Conservation (phyloP, 371 early-diverging fungal genomes). For the Caulochytrium protostelioides region DNA sequence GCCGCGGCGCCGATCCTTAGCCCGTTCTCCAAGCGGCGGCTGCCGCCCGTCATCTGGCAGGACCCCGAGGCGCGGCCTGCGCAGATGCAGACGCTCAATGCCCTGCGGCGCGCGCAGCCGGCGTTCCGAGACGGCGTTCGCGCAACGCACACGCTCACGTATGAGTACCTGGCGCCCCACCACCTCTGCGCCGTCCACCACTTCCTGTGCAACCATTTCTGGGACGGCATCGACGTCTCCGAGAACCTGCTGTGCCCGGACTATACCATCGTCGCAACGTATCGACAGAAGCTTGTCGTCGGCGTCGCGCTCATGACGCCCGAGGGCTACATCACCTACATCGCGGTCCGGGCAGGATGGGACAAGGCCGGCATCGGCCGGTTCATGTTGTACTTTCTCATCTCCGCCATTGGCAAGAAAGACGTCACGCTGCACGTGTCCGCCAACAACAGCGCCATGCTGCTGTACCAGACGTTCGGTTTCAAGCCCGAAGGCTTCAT, state of each 20-base stretch:
- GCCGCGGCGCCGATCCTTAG: too few species aligned
- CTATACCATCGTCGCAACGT: slow-evolving; percentile 62
- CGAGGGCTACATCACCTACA: slow-evolving; percentile 73
- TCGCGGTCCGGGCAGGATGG: slow-evolving; percentile 74
- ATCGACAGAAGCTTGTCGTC: slow-evolving; percentile 44
- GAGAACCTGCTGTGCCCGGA: slow-evolving; percentile 70
- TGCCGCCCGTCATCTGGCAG: too few species aligned
- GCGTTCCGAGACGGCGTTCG: too few species aligned
- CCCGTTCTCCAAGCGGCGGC: too few species aligned
- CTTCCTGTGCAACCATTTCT: too few species aligned
- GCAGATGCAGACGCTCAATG: too few species aligned
- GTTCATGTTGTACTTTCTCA: slow-evolving; percentile 66
- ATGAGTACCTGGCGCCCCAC: too few species aligned
- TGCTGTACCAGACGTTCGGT: slow-evolving; percentile 80
- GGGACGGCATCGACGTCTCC: too few species aligned
- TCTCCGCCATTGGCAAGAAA: slow-evolving; percentile 38
- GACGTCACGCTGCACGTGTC: slow-evolving; percentile 85
- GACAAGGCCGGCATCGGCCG: slow-evolving; percentile 54
- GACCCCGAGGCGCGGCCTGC: too few species aligned
- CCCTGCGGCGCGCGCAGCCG: too few species aligned
- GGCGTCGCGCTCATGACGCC: slow-evolving; percentile 89
- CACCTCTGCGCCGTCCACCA: too few species aligned
- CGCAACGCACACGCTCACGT: too few species aligned
- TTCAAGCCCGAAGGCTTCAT: slow-evolving; percentile 85
- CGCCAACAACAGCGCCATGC: slow-evolving; percentile 82